A percentile compares a stretch with the other conserved stretches of the same genome.
These are phyloP conservation scores for Malania oleifera DNA, from an alignment of 164 flowering plant genomes.

Conservation along the genomic window DNA sequence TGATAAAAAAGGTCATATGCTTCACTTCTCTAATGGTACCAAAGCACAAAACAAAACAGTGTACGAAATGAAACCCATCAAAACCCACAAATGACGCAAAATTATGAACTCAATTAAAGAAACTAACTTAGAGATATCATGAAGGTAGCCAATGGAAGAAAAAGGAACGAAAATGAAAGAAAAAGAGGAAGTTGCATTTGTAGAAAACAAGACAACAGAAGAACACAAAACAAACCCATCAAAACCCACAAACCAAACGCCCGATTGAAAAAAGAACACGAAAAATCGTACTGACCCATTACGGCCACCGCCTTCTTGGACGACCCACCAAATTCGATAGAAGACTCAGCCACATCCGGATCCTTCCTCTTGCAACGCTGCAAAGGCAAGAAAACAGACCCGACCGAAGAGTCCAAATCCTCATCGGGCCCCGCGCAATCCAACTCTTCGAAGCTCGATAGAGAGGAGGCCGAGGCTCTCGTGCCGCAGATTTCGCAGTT, in stretches of 20 bases:
- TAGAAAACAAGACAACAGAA: not conserved
- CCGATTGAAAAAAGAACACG: not conserved
- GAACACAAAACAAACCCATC: not conserved
- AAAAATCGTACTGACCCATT: conserved; percentile 13
- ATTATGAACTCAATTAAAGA: too few species aligned
- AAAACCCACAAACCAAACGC: conserved; percentile 4
- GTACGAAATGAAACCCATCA: too few species aligned
- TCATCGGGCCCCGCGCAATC: conserved; percentile 17
- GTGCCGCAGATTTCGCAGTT: conserved; percentile 59
- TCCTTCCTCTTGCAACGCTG: conserved; percentile 43
- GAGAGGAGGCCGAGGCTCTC: conserved; percentile 30
- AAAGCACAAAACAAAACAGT: conserved; percentile 4
- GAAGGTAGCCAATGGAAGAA: too few species aligned
- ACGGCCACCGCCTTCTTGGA: conserved; percentile 10
- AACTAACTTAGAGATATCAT: conserved; percentile 3
- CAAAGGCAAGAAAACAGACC: conserved; percentile 69
- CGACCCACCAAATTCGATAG: conserved; percentile 14
- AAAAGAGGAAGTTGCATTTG: not conserved
- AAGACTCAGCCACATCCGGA: conserved; percentile 17
- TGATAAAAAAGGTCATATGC: too few species aligned
- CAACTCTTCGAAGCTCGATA: conserved; percentile 39
- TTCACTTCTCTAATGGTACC: too few species aligned
- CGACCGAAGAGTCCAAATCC: conserved; percentile 41
- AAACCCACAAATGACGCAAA: too few species aligned
- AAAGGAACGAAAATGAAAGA: too few species aligned